phyloP scores from a whole-genome alignment of 1,284 basidiomycete species.

The Pyrrhoderma lamaoense region DNA sequence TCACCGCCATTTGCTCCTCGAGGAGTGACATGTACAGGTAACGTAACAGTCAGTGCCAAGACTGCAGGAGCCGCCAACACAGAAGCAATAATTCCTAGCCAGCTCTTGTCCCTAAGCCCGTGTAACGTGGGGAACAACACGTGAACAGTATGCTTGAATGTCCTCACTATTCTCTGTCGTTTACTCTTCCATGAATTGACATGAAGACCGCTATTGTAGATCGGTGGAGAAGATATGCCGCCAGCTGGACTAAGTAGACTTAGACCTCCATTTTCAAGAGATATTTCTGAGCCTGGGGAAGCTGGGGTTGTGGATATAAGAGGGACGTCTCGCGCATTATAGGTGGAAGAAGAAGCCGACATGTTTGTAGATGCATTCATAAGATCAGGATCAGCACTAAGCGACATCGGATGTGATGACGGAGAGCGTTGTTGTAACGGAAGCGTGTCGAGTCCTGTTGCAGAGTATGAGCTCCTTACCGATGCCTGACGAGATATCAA shows the following conservation, averaged over 20 bases:
- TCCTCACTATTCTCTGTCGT: constrained; percentile 34
- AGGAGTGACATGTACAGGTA: constrained; percentile 81
- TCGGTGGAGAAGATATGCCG: no score
- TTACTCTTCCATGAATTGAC: no score
- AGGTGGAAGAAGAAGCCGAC: no score
- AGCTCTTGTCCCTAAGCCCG: constrained; percentile 64
- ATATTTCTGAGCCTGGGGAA: constrained; percentile 16
- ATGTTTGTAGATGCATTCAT: no score
- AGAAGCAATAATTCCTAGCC: constrained; percentile 67
- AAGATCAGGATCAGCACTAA: no score
- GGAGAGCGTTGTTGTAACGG: no score
- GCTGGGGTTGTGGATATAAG: constrained; percentile 25
- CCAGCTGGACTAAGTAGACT: constrained; percentile 1
- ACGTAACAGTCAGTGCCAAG: constrained; percentile 77
- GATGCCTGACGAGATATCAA: constrained; percentile 25
- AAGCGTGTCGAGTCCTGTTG: no score
- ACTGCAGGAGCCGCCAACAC: constrained; percentile 85
- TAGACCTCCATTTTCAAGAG: constrained; percentile 16
- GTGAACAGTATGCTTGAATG: constrained; percentile 37
- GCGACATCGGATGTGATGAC: no score
- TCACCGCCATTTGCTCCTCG: constrained; percentile 39
- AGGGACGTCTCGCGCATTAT: constrained; percentile 20
- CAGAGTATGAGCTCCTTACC: no score
- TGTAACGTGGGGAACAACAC: constrained; percentile 86
- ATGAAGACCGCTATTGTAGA: no score